Base-by-base conservation (phyloP, 2,329 filamentous ascomycete genomes). In the Cadophora malorum region DNA sequence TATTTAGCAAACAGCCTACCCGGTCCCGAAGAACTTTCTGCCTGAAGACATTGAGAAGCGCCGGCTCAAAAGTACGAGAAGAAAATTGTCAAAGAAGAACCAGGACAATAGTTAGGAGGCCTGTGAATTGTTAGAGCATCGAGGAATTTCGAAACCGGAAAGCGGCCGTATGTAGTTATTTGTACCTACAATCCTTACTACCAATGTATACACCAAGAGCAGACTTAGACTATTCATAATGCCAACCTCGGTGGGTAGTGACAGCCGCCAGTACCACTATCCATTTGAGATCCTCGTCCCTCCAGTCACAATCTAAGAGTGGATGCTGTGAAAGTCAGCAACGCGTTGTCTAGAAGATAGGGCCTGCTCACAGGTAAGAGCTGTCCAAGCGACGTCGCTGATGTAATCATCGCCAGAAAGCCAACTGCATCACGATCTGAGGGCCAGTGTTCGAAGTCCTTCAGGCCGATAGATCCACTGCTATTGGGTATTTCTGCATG, bases 21-120 rank as follows among this genome's bases (percentile, higher is more conserved):
- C 69, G 60, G 35, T 69, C 58, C 45, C 45, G 61, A 66, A 71
- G 63, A 69, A 70, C 56, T 65, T 67, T 45, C 38, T 64, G 60
- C 58, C 25, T 14, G 33, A 67, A 69, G 63, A 71, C 19, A 61
- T 69, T 33, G 50, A 69, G 56, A 69, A 69, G 25, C 45, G 45
- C 45, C 45, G 19, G n/a, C 10, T 19, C 19, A 45, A 45, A 35
- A 35, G 33, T 9, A 35, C 4, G 33, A 35, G 33, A 35, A 9
- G 33, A 35, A 35, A 35, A 35, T 35, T 35, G 9, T 35, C 33
- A 35, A 35, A 35, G 33, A 35, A 35, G 33, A 35, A 9, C 33
- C 33, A 35, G 9, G 33, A 9, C 4, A 9, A 9, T 35, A 35
- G 33, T 35, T 4, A 9, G 33, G 9, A 4, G 9, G 9, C 33